A percentile compares a stretch with the other conserved stretches of the same genome.
Conservation (phyloP, 768 basidiomycete species). For the Tulasnella sp. region DNA sequence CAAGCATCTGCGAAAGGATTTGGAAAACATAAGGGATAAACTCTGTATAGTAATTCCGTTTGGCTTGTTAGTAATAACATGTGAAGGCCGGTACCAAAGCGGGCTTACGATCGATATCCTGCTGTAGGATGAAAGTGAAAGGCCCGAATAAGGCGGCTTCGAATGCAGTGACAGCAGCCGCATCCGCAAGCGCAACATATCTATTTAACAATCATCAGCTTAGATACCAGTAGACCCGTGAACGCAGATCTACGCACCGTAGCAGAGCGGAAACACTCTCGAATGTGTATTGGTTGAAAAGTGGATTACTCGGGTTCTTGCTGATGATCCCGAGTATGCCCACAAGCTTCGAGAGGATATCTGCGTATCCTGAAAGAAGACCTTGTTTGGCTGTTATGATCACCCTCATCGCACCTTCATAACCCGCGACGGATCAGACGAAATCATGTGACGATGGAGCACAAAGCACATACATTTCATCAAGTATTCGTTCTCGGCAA, state of each 20-base stretch:
- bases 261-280: constrained; percentile 92
- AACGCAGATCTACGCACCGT: constrained; percentile 37
- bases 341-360: constrained; percentile 62
- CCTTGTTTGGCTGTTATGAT: constrained; percentile 79
- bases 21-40: constrained; percentile 98
- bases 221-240: background rate
- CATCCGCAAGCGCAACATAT: constrained; percentile 67
- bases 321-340: constrained; percentile 77
- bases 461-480: constrained; percentile 72
- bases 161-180: constrained; percentile 57
- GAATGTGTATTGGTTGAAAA: constrained; percentile 96
- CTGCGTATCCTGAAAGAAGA: constrained; percentile 56
- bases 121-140: constrained; percentile 76
- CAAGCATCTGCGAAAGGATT: constrained; percentile 89
- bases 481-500: constrained; percentile 93
- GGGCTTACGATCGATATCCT: constrained; percentile 81
- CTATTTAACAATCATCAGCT: constrained; percentile 29
- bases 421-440: background rate
- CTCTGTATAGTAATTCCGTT: constrained; percentile 38
- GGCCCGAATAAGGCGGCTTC: constrained; percentile 77
- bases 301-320: constrained; percentile 94
- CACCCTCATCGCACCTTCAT: constrained; percentile 82
- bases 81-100: background rate
- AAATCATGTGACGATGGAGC: background rate
- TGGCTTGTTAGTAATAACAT: background rate